These are phyloP conservation scores for Colletotrichum karsti DNA, from an alignment of 2,329 filamentous ascomycete genomes.

Conservation along the genomic window DNA sequence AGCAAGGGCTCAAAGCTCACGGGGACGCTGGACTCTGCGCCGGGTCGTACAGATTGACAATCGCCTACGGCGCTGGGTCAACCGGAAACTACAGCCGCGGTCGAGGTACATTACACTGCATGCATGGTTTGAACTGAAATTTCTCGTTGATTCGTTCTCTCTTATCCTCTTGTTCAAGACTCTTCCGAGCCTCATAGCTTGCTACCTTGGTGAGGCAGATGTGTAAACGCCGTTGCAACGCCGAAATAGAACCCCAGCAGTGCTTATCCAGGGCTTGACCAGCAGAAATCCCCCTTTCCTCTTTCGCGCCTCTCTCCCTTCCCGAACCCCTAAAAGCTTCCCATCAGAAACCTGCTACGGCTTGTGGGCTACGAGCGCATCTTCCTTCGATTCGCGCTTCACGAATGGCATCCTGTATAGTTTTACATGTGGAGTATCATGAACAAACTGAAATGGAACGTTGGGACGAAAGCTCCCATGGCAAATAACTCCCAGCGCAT, in stretches of 20 bases:
- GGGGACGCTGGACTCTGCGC: background rate
- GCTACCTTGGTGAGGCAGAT: background rate
- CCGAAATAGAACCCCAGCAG: background rate
- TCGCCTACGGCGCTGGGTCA: background rate
- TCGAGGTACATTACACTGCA: background rate
- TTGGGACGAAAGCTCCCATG: background rate
- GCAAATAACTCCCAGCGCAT: background rate
- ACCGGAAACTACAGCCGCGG: background rate
- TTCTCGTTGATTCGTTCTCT: background rate
- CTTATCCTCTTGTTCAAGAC: background rate
- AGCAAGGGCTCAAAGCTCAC: background rate
- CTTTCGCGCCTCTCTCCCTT: background rate
- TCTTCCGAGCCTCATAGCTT: background rate
- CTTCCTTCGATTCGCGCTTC: background rate
- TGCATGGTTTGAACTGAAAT: background rate
- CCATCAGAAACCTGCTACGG: background rate
- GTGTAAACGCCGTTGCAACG: conserved; percentile 6
- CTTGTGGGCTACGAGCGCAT: background rate
- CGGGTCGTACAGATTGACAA: background rate
- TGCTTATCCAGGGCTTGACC: conserved; percentile 17
- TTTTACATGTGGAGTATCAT: conserved; percentile 23
- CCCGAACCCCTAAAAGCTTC: background rate
- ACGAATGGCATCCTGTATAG: background rate
- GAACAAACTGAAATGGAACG: background rate
- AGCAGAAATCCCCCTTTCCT: background rate